Base-by-base conservation (phyloP, 441 rosid genomes). In the Adansonia rubrostipa region DNA sequence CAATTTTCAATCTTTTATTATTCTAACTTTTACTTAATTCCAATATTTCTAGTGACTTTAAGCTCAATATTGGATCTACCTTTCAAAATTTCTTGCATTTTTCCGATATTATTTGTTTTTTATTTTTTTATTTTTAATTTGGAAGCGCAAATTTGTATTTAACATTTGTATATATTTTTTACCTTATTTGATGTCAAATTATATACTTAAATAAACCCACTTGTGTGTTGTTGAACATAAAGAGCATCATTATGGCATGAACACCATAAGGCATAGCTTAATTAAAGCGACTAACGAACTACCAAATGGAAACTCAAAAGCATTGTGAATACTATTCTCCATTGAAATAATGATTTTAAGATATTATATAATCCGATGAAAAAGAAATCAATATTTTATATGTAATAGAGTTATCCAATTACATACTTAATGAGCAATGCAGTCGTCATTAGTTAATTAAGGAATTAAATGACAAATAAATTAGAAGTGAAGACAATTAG, bases 241-340 rank as follows among this genome's bases (percentile, higher is more conserved):
- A 10, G 11, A 60, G 15, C 64, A 22, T 60, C 15, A 60, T 60
- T 60, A 60, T 82, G 73, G 79, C 76, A 44, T 68, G 45, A 79
- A 74, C 74, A 62, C 44, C 83, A 78, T 53, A 45, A 73, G 72
- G 80, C 78, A 74, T 80, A 64, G 77, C 66, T 74, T 74, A 84
- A 60, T 74, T 74, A 84, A 60, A 83, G 83, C 85, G 89, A 88
- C 92, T 69, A 45, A 6, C 45, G 84, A 88, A 80, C 92, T 22
- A 82, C 87, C 86, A 36, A 48, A 71, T 74, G 68, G 79, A 67
- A 71, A 66, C 75, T 82, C 71, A 78, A 67, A 63, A 64, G n/a
- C 56, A 76, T 73, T 73, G 76, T 48, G 60, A 53, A 51, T 62
- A 76, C 83, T 54, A 57, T 76, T 70, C 79, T 75, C 75, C 67